Conservation (phyloP, 805 yeast species). For the Peterozyma xylosa region DNA sequence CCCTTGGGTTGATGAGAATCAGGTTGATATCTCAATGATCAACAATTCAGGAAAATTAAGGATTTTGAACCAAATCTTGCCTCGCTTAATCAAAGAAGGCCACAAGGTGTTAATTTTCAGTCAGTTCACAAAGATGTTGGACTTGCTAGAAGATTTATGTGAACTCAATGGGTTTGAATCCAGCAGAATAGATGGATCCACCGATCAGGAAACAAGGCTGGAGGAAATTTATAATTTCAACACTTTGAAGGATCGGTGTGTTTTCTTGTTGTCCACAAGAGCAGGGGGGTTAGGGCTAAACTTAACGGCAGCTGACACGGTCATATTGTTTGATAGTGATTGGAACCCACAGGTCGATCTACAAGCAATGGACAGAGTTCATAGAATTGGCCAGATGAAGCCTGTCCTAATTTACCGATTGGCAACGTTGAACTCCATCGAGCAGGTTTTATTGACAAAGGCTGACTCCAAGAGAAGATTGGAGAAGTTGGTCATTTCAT, state of each 20-base stretch:
- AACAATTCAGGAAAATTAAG: constrained; percentile 67
- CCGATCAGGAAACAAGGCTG: constrained; percentile 58
- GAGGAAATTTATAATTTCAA: constrained; percentile 50
- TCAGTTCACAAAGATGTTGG: constrained; percentile 82
- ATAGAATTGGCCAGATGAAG: constrained; percentile 81
- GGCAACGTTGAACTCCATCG: constrained; percentile 72
- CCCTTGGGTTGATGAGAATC: constrained; percentile 55
- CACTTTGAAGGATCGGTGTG: constrained; percentile 22
- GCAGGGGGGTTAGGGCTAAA: constrained; percentile 95
- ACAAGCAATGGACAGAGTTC: constrained; percentile 95
- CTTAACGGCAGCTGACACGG: constrained; percentile 81
- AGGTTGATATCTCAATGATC: constrained; percentile 30
- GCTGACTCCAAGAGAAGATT: constrained; percentile 76
- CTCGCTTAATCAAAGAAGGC: constrained; percentile 30
- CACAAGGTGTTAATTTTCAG: constrained; percentile 81
- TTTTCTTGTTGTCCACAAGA: constrained; percentile 80
- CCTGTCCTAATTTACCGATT: constrained; percentile 82
- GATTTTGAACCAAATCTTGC: constrained; percentile 55
- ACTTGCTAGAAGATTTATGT: constrained; percentile 72
- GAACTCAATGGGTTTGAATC: constrained; percentile 33
- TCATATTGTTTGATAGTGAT: constrained; percentile 83
- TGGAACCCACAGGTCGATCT: constrained; percentile 97
- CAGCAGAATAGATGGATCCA: constrained; percentile 73
- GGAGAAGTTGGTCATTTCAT: constrained; percentile 67
- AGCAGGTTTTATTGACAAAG: constrained; percentile 69